Evolutionary conservation across 202 grass and related monocot genomes (phyloP).

Genomic region (Musa balbisiana): DNA sequence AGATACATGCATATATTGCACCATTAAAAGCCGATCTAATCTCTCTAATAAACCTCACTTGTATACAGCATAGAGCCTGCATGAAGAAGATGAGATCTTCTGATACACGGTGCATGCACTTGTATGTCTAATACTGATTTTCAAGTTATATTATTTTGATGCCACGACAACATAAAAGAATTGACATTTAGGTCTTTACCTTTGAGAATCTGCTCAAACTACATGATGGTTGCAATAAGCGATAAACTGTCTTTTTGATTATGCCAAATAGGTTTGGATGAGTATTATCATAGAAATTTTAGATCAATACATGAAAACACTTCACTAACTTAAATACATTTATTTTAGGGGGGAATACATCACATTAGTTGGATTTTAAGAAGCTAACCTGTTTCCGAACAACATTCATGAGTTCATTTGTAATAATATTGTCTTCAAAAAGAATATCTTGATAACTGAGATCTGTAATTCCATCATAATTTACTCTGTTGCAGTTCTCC

Average conservation of each 20-base stretch:
- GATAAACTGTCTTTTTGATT: too few relatives aligned
- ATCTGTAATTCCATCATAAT: not conserved
- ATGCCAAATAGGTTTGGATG: not conserved
- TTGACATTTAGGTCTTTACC: not conserved
- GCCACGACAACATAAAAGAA: not conserved
- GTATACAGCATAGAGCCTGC: not conserved
- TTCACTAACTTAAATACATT: not conserved
- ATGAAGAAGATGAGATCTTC: not conserved
- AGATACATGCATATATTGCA: not conserved
- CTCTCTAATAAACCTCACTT: not conserved
- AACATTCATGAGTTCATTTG: conserved; percentile 13
- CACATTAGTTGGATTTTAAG: too few relatives aligned
- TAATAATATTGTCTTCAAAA: conserved; percentile 3
- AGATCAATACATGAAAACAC: not conserved
- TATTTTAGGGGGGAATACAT: too few relatives aligned
- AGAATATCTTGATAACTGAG: not conserved
- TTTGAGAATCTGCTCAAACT: not conserved
- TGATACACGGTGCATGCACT: not conserved
- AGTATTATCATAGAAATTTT: not conserved
- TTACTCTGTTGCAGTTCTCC: not conserved
- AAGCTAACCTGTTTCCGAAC: conserved; percentile 8
- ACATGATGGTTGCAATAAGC: not conserved
- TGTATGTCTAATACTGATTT: not conserved
- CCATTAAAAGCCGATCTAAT: not conserved
- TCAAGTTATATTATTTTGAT: not conserved